A percentile compares a stretch with the other conserved stretches of the same genome.
These are phyloP conservation scores for Coccomyxa sp. DNA, from an alignment of 139 green algal species.

Conservation along the genomic window DNA sequence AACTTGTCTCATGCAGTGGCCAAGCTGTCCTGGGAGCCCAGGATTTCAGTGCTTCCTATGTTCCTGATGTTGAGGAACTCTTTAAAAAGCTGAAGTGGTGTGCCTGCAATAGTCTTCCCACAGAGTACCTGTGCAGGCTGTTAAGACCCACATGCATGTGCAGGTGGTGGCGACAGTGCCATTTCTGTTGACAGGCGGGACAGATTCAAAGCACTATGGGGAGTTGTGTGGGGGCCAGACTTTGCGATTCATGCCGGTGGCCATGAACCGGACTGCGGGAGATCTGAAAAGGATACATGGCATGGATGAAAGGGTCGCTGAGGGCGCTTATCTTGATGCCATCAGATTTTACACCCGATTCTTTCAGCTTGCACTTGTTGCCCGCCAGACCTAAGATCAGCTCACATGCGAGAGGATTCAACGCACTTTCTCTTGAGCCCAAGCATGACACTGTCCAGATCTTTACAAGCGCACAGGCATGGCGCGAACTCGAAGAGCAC, in stretches of 20 bases:
- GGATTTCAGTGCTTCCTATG: too few relatives aligned
- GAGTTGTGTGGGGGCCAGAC: constrained; percentile 24
- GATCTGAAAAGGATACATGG: constrained; percentile 55
- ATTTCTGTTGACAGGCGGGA: constrained; percentile 38
- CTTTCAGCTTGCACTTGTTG: neutral
- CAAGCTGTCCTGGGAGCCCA: neutral
- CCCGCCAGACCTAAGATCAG: too few relatives aligned
- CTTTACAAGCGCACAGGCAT: too few relatives aligned
- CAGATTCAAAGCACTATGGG: constrained; percentile 53
- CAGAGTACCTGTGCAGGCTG: neutral
- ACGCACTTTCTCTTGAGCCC: too few relatives aligned
- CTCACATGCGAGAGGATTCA: too few relatives aligned
- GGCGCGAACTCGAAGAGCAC: too few relatives aligned
- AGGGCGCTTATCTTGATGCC: constrained; percentile 11
- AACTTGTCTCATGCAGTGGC: neutral
- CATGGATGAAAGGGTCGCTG: constrained; percentile 56
- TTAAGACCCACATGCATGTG: neutral
- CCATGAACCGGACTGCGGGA: constrained; percentile 15
- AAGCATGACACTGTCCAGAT: too few relatives aligned
- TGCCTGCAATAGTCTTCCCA: neutral
- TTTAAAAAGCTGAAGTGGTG: neutral
- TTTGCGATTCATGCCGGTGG: constrained; percentile 50
- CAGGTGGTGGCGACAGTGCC: constrained; percentile 36
- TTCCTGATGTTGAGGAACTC: neutral
- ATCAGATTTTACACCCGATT: constrained; percentile 40